These are phyloP conservation scores for Marchantia polymorpha DNA, from an alignment of 225 moss, liverwort and hornwort genomes.

Conservation along the genomic window DNA sequence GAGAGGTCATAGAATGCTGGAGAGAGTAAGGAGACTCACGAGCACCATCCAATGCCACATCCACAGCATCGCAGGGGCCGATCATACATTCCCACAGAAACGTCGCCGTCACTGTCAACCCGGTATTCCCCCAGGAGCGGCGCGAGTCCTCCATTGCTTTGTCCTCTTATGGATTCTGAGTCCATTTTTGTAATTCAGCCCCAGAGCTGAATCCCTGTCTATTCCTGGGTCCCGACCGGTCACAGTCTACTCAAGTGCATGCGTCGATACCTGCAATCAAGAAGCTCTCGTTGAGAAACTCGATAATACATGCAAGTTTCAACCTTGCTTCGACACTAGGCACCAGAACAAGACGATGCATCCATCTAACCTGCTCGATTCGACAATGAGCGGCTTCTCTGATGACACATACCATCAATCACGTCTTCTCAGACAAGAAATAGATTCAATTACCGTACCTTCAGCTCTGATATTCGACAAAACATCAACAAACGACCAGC, in stretches of 20 bases:
- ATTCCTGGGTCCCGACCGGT: not conserved
- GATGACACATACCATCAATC: too few species aligned
- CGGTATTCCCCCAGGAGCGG: conserved; percentile 49
- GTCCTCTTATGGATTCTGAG: conserved; percentile 44
- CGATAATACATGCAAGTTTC: not conserved
- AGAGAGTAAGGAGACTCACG: conserved; percentile 32
- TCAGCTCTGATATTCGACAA: not conserved
- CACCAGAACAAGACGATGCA: not conserved
- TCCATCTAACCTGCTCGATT: not conserved
- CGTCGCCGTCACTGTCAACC: conserved; percentile 33
- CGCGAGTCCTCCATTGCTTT: conserved; percentile 32
- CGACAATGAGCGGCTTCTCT: not conserved
- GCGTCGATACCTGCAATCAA: not conserved
- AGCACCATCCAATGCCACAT: conserved; percentile 95
- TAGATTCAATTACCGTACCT: not conserved
- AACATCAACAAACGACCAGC: not conserved
- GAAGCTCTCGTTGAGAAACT: not conserved
- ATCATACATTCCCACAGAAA: conserved; percentile 62
- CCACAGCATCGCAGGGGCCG: conserved; percentile 85
- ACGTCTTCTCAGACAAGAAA: too few species aligned
- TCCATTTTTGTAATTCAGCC: conserved; percentile 41
- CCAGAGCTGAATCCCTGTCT: not conserved
- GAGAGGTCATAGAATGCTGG: not conserved
- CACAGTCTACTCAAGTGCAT: too few species aligned
- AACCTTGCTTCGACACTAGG: not conserved